These are phyloP conservation scores for Scutellaria galericulata DNA, from an alignment of 257 asterid genomes.

Conservation along the genomic window DNA sequence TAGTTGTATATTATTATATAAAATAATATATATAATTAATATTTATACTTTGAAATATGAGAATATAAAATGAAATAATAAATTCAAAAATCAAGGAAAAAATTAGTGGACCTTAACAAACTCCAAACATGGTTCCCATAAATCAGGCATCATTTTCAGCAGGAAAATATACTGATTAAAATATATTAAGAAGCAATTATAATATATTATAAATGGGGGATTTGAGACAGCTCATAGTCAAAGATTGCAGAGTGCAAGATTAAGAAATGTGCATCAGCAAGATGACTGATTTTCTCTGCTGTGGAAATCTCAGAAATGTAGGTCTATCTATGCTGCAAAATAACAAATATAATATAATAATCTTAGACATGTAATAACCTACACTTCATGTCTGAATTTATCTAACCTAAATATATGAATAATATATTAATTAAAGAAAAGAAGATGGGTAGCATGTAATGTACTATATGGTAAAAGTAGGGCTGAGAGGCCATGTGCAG, in stretches of 20 bases:
- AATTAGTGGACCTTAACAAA: neutral
- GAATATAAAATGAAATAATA: too few relatives aligned
- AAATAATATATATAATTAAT: too few relatives aligned
- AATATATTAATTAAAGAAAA: neutral
- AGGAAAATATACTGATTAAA: conserved; percentile 10
- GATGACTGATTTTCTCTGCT: conserved; percentile 37
- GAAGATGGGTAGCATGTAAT: conserved; percentile 20
- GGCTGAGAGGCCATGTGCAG: conserved; percentile 51
- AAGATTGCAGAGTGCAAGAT: conserved; percentile 35
- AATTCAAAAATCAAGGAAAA: too few relatives aligned
- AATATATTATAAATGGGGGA: neutral
- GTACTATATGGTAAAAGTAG: conserved; percentile 9
- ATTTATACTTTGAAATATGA: too few relatives aligned
- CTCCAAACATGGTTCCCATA: conserved; percentile 24
- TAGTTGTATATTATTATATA: too few relatives aligned
- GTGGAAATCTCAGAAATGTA: conserved; percentile 3
- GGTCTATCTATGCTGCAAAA: conserved; percentile 2
- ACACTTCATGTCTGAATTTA: too few relatives aligned
- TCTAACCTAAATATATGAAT: too few relatives aligned
- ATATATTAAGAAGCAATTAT: neutral
- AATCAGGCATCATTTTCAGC: conserved; percentile 30
- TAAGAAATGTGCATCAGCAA: conserved; percentile 33
- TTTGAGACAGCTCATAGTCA: conserved; percentile 31
- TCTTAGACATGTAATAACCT: neutral
- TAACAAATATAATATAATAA: neutral